Percentiles rank a stretch among this genome's conserved stretches.
Evolutionary conservation across 169 alveolate species (phyloP).

Genomic region (Cryptosporidium xiaoi): DNA sequence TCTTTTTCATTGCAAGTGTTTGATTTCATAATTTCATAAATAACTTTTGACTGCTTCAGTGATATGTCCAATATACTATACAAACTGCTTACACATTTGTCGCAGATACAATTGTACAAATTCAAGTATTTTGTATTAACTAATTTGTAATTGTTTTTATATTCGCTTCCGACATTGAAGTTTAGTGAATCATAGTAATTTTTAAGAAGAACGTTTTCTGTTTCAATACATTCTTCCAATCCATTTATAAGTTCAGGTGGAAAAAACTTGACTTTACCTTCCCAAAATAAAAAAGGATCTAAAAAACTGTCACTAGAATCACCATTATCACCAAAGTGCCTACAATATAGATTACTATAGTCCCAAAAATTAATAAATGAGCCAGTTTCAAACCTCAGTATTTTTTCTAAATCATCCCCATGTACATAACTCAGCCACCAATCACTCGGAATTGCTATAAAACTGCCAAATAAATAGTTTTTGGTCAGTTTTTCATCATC

Average conservation of each 20-base stretch:
- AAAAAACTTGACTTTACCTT: slow-evolving; percentile 44
- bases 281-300: slow-evolving; percentile 65
- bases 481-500: slow-evolving; percentile 23
- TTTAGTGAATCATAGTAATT: background rate
- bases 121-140: background rate
- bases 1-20: slow-evolving; percentile 28
- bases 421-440: slow-evolving; percentile 69
- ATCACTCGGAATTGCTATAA: slow-evolving; percentile 47
- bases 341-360: slow-evolving; percentile 12
- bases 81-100: slow-evolving; percentile 25
- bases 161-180: background rate
- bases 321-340: background rate
- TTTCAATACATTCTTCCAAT: slow-evolving; percentile 26
- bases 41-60: slow-evolving; percentile 27
- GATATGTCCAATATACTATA: slow-evolving; percentile 34
- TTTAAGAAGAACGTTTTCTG: slow-evolving; percentile 28
- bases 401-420: slow-evolving; percentile 58
- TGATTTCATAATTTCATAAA: slow-evolving; percentile 37
- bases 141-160: no score
- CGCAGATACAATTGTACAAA: slow-evolving; percentile 15
- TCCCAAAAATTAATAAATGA: slow-evolving; percentile 17
- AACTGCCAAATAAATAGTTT: slow-evolving; percentile 31
- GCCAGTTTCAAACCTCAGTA: slow-evolving; percentile 14
- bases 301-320: background rate
- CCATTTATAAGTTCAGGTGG: slow-evolving; percentile 55